Conservation (phyloP, 176 grass and related monocot genomes). For the Cocos nucifera region DNA sequence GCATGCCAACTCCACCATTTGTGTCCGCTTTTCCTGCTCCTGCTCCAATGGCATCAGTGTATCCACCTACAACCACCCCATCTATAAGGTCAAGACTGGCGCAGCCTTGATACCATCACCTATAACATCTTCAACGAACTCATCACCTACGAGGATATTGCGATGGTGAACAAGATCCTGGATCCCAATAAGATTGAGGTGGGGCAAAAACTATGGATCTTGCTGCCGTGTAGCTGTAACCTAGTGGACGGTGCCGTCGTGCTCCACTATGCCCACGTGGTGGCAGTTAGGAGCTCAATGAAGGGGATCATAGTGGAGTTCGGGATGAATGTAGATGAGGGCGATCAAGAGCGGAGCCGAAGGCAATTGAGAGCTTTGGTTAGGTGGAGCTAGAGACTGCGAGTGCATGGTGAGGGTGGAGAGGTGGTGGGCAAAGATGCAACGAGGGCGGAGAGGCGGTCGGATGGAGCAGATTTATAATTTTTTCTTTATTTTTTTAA, state of each 20-base stretch:
- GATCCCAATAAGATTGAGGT: constrained; percentile 43
- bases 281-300: constrained; percentile 31
- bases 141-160: constrained; percentile 75
- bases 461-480: too few relatives aligned
- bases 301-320: constrained; percentile 41
- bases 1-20: constrained; percentile 22
- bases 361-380: too few relatives aligned
- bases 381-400: too few relatives aligned
- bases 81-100: constrained; percentile 46
- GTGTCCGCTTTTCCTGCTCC: constrained; percentile 58
- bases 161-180: constrained; percentile 62
- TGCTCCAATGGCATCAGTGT: constrained; percentile 61
- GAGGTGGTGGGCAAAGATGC: too few relatives aligned
- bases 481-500: too few relatives aligned
- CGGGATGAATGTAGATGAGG: constrained; percentile 25
- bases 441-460: too few relatives aligned
- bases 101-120: constrained; percentile 50
- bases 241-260: constrained; percentile 21
- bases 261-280: constrained; percentile 64
- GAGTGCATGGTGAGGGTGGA: too few relatives aligned
- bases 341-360: too few relatives aligned
- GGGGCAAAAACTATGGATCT: constrained; percentile 66
- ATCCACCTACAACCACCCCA: constrained; percentile 39
- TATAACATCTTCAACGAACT: constrained; percentile 41
- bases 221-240: constrained; percentile 93